Evolutionary conservation across 2,329 filamentous ascomycete genomes (phyloP).

Genomic region (Fusarium pseudoanthophilum): DNA sequence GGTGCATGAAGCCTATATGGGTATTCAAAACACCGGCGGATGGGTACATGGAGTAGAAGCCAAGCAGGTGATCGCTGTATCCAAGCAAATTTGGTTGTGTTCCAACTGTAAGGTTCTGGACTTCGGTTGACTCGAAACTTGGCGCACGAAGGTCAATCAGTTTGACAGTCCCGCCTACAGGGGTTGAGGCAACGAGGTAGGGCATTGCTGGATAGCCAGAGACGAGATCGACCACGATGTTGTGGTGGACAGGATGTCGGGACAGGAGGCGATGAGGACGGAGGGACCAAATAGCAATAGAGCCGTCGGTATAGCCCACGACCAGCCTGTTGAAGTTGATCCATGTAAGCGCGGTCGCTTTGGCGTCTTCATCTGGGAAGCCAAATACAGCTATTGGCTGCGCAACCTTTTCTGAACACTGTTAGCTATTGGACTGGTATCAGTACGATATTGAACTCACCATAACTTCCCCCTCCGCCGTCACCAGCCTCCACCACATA

Average conservation of each 20-base stretch:
- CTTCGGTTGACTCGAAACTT: slow-evolving; percentile 63
- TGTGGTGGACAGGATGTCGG: slow-evolving; percentile 65
- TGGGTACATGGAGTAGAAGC: slow-evolving; percentile 64
- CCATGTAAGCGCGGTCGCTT: slow-evolving; percentile 66
- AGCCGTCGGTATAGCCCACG: slow-evolving; percentile 67
- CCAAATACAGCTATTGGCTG: slow-evolving; percentile 57
- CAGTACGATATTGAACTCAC: slow-evolving; percentile 47
- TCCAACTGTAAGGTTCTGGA: slow-evolving; percentile 60
- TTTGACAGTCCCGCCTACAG: slow-evolving; percentile 64
- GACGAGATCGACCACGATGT: slow-evolving; percentile 63
- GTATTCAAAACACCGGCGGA: slow-evolving; percentile 64
- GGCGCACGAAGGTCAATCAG: slow-evolving; percentile 65
- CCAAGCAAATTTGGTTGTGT: slow-evolving; percentile 64
- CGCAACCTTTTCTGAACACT: slow-evolving; percentile 56
- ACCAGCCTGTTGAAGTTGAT: slow-evolving; percentile 64
- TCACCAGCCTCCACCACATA: slow-evolving; percentile 58
- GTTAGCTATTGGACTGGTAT: slow-evolving; percentile 34
- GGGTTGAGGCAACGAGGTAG: slow-evolving; percentile 64
- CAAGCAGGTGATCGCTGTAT: slow-evolving; percentile 66
- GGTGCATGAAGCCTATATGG: slow-evolving; percentile 63
- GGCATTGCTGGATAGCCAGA: slow-evolving; percentile 67
- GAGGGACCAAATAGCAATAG: slow-evolving; percentile 66
- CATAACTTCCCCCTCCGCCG: slow-evolving; percentile 50
- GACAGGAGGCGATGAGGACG: slow-evolving; percentile 60
- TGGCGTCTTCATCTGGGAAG: slow-evolving; percentile 59